Percentiles rank a stretch among this genome's conserved stretches.
phyloP scores from a whole-genome alignment of 2,329 filamentous ascomycete species.

The Periglandula ipomoeae region DNA sequence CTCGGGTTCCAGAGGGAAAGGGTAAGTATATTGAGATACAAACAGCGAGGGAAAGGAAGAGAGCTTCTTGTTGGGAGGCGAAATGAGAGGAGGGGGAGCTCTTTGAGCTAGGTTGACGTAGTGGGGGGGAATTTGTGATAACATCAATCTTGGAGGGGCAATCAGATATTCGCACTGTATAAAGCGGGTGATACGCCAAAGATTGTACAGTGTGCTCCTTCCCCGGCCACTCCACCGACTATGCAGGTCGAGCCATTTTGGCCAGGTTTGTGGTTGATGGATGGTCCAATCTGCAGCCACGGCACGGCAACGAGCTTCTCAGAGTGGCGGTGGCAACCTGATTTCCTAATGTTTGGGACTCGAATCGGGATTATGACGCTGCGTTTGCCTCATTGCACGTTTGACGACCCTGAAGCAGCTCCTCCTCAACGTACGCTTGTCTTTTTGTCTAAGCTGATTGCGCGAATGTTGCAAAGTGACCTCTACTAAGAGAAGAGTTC shows the following conservation, averaged over 20 bases:
- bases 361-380: background rate
- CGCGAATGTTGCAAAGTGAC: too few species aligned
- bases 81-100: conserved; percentile 18
- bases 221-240: background rate
- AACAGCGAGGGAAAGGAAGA: background rate
- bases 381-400: background rate
- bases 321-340: background rate
- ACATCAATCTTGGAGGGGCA: background rate
- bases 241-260: background rate
- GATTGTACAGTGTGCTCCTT: background rate
- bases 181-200: background rate
- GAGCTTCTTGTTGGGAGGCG: conserved; percentile 3
- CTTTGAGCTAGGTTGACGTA: conserved; percentile 15
- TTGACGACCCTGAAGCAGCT: too few species aligned
- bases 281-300: background rate
- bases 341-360: background rate
- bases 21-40: background rate
- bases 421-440: too few species aligned
- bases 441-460: too few species aligned
- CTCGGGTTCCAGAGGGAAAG: background rate
- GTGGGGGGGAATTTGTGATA: background rate
- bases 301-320: background rate
- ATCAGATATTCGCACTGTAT: conserved; percentile 14
- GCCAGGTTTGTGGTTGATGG: background rate
- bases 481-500: too few species aligned